These are phyloP conservation scores for Cyclocybe aegerita DNA, from an alignment of 768 basidiomycete genomes.

Conservation along the genomic window DNA sequence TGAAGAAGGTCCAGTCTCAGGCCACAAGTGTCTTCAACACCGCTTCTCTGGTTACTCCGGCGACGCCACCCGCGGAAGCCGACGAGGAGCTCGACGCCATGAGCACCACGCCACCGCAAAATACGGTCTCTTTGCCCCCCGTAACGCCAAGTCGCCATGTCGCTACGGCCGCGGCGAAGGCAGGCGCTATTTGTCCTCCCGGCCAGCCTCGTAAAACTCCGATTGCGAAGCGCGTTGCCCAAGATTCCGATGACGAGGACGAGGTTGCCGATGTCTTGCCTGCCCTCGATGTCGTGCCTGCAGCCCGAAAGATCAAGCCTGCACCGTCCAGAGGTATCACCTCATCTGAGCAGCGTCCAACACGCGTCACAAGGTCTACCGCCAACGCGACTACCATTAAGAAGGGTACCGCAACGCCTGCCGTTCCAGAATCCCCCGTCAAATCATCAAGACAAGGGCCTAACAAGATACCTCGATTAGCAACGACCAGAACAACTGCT, in stretches of 20 bases:
- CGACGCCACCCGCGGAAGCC: constrained; percentile 76
- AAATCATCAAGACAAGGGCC: constrained; percentile 51
- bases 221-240: constrained; percentile 64
- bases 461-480: constrained; percentile 71
- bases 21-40: constrained; percentile 36
- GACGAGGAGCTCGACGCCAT: constrained; percentile 58
- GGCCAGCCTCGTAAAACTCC: constrained; percentile 91
- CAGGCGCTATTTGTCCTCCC: constrained; percentile 70
- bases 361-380: constrained; percentile 71
- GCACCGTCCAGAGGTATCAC: constrained; percentile 48
- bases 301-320: constrained; percentile 36
- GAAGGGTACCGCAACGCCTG: constrained; percentile 43
- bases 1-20: constrained; percentile 48
- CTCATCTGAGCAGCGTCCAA: constrained; percentile 70
- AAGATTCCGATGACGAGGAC: constrained; percentile 70
- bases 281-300: constrained; percentile 53
- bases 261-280: constrained; percentile 66
- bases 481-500: constrained; percentile 49
- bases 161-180: constrained; percentile 66
- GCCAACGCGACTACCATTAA: constrained; percentile 56
- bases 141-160: constrained; percentile 83
- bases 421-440: constrained; percentile 38
- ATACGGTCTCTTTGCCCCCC: constrained; percentile 50
- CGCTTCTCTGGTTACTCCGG: constrained; percentile 57
- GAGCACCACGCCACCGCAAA: constrained; percentile 40